These are phyloP conservation scores for Paxillus involutus DNA, from an alignment of 768 basidiomycete genomes.

Conservation along the genomic window DNA sequence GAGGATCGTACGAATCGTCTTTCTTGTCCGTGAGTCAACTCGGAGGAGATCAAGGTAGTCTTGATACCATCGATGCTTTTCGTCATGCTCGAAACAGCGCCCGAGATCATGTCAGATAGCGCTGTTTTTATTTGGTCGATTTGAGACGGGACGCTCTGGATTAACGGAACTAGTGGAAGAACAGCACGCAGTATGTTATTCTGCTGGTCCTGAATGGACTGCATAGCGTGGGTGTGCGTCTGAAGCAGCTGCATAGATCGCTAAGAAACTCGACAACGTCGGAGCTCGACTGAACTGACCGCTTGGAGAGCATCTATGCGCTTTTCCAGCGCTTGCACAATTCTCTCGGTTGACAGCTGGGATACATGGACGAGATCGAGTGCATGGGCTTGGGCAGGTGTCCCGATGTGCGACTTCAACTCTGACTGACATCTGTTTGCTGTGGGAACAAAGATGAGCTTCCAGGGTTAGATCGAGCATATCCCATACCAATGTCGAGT, in stretches of 20 bases:
- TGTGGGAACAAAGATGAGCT: slow-evolving; percentile 26
- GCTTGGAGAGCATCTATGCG: slow-evolving; percentile 55
- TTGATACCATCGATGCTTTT: slow-evolving; percentile 12
- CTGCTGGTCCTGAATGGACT: slow-evolving; percentile 47
- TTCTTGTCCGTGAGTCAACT: slow-evolving; percentile 1
- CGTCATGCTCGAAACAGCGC: slow-evolving; percentile 17
- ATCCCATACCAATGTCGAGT: slow-evolving; percentile 12
- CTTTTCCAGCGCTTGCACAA: slow-evolving; percentile 48
- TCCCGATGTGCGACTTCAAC: slow-evolving; percentile 56
- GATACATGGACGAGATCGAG: slow-evolving; percentile 41
- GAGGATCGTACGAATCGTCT: not conserved
- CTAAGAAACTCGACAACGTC: slow-evolving; percentile 20
- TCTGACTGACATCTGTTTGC: slow-evolving; percentile 65
- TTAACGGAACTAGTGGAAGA: slow-evolving; percentile 56
- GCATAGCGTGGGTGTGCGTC: slow-evolving; percentile 54
- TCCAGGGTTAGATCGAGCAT: not conserved
- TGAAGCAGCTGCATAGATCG: slow-evolving; percentile 43
- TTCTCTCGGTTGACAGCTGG: slow-evolving; percentile 38
- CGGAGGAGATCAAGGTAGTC: slow-evolving; percentile 6
- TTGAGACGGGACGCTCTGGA: slow-evolving; percentile 60
- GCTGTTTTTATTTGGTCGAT: slow-evolving; percentile 33
- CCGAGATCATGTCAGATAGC: slow-evolving; percentile 17
- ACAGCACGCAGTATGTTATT: slow-evolving; percentile 43
- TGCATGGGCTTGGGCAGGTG: slow-evolving; percentile 47
- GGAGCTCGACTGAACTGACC: slow-evolving; percentile 31